Base-by-base conservation (phyloP, 225 moss, liverwort and hornwort genomes). In the Takakia lepidozioides region DNA sequence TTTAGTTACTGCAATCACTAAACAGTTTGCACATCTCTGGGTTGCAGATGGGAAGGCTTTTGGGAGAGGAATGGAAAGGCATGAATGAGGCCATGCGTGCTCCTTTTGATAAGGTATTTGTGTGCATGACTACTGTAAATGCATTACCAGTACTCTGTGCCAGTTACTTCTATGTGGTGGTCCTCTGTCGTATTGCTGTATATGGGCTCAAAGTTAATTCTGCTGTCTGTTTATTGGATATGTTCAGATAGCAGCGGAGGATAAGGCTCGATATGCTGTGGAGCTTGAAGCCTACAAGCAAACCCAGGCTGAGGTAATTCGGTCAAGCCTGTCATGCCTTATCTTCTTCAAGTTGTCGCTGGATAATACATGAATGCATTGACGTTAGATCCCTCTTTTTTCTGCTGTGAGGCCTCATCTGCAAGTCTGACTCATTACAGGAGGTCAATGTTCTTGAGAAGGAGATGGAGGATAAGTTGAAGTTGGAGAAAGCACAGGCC, bases 41-140 rank as follows among this genome's bases (percentile, higher is more conserved):
- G n/a, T 9, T 56, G 51, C 83, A 89, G 93, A 93, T 89, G 42
- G 74, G 78, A 5, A 89, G 68, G 61, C 78, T 72, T 25, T 62
- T 93, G 16, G 88, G 88, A 26, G 93, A 93, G 57, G 89, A 93
- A 49, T 93, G 93, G 93, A 93, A 84, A 60, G 48, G 15, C 1
- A 48, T 89, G 48, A 80, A 70, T 57, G 64, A 78, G 44, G 46
- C 51, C 17, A 56, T 67, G 41, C 71, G 82, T 29, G 61, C 55
- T 27, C 86, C 83, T 1, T 93, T 76, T 48, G 83, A 93, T 24
- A 72, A 81, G 68, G 89, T 83, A 46, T 19, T n/a, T n/a, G n/a
- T n/a, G n/a, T n/a, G n/a, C n/a, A n/a, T n/a, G n/a, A n/a, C n/a
- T n/a, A n/a, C n/a, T n/a, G n/a, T n/a, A n/a, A n/a, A n/a, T n/a